Evolutionary conservation across 2,329 filamentous ascomycete species (phyloP), one percentile per base, ranked within the genome.

Genomic region (Monilinia laxa): DNA sequence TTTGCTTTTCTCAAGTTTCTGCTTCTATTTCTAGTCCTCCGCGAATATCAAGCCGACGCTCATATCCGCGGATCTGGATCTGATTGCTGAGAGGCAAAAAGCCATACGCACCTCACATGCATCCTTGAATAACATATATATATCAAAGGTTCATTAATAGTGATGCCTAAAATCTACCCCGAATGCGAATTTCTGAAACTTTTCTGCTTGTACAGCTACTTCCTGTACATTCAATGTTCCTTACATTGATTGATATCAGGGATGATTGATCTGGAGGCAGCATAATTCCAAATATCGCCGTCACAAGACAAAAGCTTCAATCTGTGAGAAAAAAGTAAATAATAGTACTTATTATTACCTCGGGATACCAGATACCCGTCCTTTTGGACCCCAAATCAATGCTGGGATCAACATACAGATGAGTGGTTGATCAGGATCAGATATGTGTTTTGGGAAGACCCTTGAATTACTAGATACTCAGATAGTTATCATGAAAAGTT

Each of bases 141-240:
- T 49, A 60, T 23, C 57, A 60, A 60, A 42, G 57, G 57, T 60
- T 60, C 57, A 49, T 60, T 60, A 60, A 60, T 60, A 35, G 25
- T 60, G 57, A 47, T 60, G 57, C 57, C 57, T 60, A 60, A 47
- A 31, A 59, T 49, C 56, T 58, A 58, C 42, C 40, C 38, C 45
- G 56, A 31, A 56, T n/a, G 56, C 56, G 38, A 28, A 45, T n/a
- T 45, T 58, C 56, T 58, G 56, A 58, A 58, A 58, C 56, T 35
- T 47, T 49, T 47, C 25, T 31, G 31, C 23, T 38, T 23, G 31
- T 40, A 16, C 53, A 38, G 53, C 57, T 28, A 28, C 28, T 28
- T 28, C 28, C 28, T 28, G 28, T 59, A 59, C 25, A 47, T n/a
- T 49, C 28, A 18, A 59, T 49, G 25, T 47, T 49, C 57, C 57